phyloP scores from a whole-genome alignment of 495 filamentous ascomycete genomes.

The Annulohypoxylon stygium region DNA sequence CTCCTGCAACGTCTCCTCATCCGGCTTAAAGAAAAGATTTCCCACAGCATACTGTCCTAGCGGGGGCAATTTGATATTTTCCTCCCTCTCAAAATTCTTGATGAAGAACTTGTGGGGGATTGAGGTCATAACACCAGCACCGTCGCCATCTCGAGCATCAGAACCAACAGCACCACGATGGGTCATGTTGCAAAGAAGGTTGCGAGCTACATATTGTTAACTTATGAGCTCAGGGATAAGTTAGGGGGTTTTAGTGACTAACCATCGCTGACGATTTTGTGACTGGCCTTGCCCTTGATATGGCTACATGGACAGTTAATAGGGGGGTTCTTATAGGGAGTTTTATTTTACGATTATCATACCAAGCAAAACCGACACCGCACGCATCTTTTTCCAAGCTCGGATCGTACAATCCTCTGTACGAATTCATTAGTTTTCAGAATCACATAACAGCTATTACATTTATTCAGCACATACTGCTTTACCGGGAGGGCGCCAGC shows the following conservation, averaged over 20 bases:
- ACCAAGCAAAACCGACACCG: constrained; percentile 99
- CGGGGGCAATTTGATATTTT: constrained; percentile 85
- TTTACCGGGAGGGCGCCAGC: constrained; percentile 94
- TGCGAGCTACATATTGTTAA: constrained; percentile 73
- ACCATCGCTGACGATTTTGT: constrained; percentile 99
- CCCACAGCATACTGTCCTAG: constrained; percentile 96
- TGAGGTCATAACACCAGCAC: constrained; percentile 99
- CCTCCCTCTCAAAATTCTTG: constrained; percentile 96
- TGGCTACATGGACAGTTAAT: constrained; percentile 69
- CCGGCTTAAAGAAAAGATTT: constrained; percentile 99
- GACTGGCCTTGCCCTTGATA: constrained; percentile 96
- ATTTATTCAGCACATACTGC: constrained; percentile 68
- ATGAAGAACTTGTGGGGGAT: constrained; percentile 99
- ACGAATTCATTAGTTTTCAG: constrained; percentile 33
- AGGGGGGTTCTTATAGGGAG: neutral
- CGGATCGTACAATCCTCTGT: constrained; percentile 91
- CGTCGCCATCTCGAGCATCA: constrained; percentile 96
- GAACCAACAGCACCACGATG: constrained; percentile 98
- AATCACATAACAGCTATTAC: neutral
- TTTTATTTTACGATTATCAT: constrained; percentile 53
- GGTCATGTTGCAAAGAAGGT: constrained; percentile 99
- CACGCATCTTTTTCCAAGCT: constrained; percentile 98
- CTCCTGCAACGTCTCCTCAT: constrained; percentile 85
- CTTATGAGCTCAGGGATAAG: neutral
- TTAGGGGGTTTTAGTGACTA: constrained; percentile 54